Base-by-base conservation (phyloP, 495 filamentous ascomycete genomes). In the Aspergillus cavernicola region DNA sequence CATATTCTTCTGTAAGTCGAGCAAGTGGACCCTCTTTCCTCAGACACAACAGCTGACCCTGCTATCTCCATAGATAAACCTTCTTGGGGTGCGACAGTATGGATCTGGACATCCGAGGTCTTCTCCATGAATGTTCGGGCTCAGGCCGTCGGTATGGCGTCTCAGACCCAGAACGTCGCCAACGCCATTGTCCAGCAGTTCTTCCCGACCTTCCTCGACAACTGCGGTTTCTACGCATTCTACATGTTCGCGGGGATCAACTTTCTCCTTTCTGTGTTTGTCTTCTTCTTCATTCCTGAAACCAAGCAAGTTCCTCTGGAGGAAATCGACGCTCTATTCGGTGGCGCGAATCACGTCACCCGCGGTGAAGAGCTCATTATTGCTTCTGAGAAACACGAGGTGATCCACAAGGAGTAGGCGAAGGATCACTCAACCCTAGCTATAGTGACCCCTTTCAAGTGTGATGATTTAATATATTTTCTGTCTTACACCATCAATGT, bases 261-360 rank as follows among this genome's bases (percentile, higher is more conserved):
- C 56, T 66, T 81, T 53, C 50, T 81, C n/a, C 71, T 83, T 20
- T 84, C 84, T 1, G 70, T 73, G n/a, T 92, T 90, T 54, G 79
- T 89, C 35, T 89, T 72, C 72, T 88, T 86, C 71, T 83, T 85
- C 51, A 80, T 90, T 28, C 86, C 85, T 0, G 86, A 89, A 72
- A 89, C 85, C 2, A 89, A 88, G 71, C 67, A 85, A 36, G 72
- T 88, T 15, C 63, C 80, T 23, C 72, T 87, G 6, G 83, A 87
- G 64, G 82, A 86, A 57, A 86, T 85, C 50, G 83, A 85, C 58
- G 69, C 69, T 15, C 62, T 84, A 26, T 85, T 85, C 44, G 79
- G 79, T 46, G 79, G 80, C 19, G 67, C 71, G 33, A 84, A 84
- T 62, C 81, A 84, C 56, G 76, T 80, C 44, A 72, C 71, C 32